Percentiles rank a stretch among this genome's conserved stretches.
phyloP scores from a whole-genome alignment of 352 stramenopile genomes.

The Globisporangium sylvaticum region DNA sequence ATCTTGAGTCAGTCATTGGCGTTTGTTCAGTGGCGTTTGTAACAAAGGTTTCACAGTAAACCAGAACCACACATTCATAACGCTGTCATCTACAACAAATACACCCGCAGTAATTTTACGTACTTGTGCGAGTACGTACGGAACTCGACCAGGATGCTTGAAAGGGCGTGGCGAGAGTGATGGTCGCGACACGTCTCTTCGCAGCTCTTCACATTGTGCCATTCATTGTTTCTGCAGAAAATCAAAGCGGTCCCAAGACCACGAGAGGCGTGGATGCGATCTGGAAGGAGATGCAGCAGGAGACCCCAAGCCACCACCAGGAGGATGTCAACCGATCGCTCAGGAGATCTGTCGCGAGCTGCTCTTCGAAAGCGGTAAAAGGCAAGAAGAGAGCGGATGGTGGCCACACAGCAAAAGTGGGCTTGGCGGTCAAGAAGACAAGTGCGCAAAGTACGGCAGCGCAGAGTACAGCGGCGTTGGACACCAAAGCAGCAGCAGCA shows the following conservation, averaged over 20 bases:
- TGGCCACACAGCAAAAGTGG: no score
- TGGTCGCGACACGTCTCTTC: background rate
- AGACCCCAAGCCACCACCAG: slow-evolving; percentile 10
- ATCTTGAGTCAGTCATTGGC: no score
- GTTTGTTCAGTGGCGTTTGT: no score
- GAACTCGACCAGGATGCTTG: background rate
- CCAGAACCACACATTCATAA: no score
- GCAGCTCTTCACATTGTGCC: background rate
- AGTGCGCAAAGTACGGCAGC: background rate
- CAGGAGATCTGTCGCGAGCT: slow-evolving; percentile 34
- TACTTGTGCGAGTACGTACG: background rate
- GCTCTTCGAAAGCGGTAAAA: slow-evolving; percentile 5
- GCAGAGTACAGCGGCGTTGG: background rate
- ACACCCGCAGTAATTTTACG: background rate
- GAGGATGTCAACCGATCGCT: slow-evolving; percentile 31
- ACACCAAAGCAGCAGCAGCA: no score
- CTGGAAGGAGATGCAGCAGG: slow-evolving; percentile 48
- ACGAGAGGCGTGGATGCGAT: slow-evolving; percentile 28
- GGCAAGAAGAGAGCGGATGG: background rate
- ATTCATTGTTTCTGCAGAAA: background rate
- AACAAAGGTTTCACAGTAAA: no score
- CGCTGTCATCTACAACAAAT: background rate
- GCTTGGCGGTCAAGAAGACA: background rate
- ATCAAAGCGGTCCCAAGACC: background rate
- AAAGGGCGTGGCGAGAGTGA: background rate